phyloP scores from a whole-genome alignment of 805 yeast genomes.

The Pichia cephalocereana region DNA sequence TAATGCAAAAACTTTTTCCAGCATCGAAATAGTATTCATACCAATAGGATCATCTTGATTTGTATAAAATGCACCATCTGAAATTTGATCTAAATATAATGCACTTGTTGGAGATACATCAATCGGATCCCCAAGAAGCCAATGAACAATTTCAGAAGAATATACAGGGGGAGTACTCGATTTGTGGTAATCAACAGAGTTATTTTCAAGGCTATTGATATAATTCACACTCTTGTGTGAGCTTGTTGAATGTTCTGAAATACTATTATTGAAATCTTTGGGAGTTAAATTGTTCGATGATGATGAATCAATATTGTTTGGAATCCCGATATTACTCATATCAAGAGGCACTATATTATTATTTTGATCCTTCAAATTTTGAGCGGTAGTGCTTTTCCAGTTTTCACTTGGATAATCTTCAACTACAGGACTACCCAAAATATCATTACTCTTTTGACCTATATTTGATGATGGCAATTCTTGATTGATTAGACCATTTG shows the following conservation, averaged over 20 bases:
- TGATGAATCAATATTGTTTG: neutral
- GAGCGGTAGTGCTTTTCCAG: too few species aligned
- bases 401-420: neutral
- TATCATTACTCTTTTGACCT: too few species aligned
- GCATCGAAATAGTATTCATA: slow-evolving; percentile 12
- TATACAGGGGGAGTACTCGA: neutral
- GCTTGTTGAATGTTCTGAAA: neutral
- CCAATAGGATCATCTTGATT: slow-evolving; percentile 15
- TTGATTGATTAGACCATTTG: too few species aligned
- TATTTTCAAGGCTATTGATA: too few species aligned
- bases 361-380: too few species aligned
- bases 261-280: neutral
- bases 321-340: neutral
- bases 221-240: neutral
- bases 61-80: slow-evolving; percentile 11
- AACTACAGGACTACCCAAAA: too few species aligned
- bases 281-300: neutral
- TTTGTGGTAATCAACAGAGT: neutral
- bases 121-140: slow-evolving; percentile 13
- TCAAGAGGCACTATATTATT: neutral
- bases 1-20: slow-evolving; percentile 16
- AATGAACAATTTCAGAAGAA: slow-evolving; percentile 10
- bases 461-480: too few species aligned
- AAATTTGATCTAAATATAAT: slow-evolving; percentile 7
- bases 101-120: slow-evolving; percentile 7